Evolutionary conservation across 352 stramenopile species (phyloP), one percentile per base, ranked within the genome.

Genomic region (Lagenidium sp.): DNA sequence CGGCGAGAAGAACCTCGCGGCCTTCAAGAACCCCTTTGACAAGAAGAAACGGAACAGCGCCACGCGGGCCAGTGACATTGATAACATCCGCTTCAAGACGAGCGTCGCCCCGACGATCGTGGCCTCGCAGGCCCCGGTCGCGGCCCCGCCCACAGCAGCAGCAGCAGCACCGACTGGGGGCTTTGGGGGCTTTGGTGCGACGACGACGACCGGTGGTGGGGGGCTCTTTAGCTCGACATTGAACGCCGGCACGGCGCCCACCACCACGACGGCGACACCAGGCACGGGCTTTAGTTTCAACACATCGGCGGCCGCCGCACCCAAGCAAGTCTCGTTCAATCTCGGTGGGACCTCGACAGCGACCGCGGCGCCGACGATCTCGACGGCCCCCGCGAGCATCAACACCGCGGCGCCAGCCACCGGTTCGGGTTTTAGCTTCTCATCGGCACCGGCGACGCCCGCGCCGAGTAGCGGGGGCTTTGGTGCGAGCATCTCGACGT

Each of bases 1-100:
- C 29, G 74, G 72, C n/a, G 70, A 83, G 32, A 63, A 62, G 43
- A 80, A 77, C 47, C 57, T 59, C 10, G 66, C 73, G 12, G 61
- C 55, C 13, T 77, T 82, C 55, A 79, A 81, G 57, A 86, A 82
- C 45, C 79, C 71, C 13, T 89, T 86, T 36, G 74, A 80, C 51
- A 84, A 82, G 59, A 78, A 62, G 47, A 88, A 84, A 56, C 76
- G 82, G 51, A 85, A 56, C 53, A 72, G 52, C n/a, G 56, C 44
- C 1, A 35, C 36, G 12, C 32, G 40, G 11, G 57, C 79, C 32
- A 53, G 53, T n/a, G 73, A 77, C 54, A 85, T 88, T 44, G 76
- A 88, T 56, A 83, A 73, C 43, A 82, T 88, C 47, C 76, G 76
- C 12, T 88, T 88, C 57, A 71, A 74, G 22, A 88, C 76, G 3